Evolutionary conservation across 1,284 basidiomycete species (phyloP).

Genomic region (Trametes versicolor): DNA sequence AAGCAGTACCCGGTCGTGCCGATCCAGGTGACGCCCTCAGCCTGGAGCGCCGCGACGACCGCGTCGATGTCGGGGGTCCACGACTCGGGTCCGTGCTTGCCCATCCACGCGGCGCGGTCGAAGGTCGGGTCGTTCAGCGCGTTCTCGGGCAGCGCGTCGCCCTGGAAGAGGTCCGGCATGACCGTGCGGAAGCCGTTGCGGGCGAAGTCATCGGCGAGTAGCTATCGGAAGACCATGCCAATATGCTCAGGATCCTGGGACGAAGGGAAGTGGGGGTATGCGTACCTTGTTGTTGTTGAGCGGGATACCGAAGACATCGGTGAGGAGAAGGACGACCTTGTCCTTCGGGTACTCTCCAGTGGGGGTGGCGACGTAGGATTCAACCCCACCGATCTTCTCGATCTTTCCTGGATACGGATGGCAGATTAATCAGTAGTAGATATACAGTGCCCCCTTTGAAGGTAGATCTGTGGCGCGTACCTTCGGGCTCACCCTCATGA

Average conservation of each 20-base stretch:
- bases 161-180: slow-evolving; percentile 67
- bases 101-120: slow-evolving; percentile 60
- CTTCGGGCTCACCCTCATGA: slow-evolving; percentile 64
- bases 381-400: slow-evolving; percentile 57
- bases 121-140: slow-evolving; percentile 47
- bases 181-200: slow-evolving; percentile 75
- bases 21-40: slow-evolving; percentile 64
- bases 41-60: slow-evolving; percentile 65
- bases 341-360: slow-evolving; percentile 58
- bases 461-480: slow-evolving; percentile 41
- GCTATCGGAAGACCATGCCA: slow-evolving; percentile 46
- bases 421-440: not conserved
- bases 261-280: too few relatives aligned
- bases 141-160: slow-evolving; percentile 60
- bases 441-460: not conserved
- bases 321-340: slow-evolving; percentile 65
- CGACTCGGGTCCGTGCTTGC: slow-evolving; percentile 53
- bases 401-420: slow-evolving; percentile 48
- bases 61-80: slow-evolving; percentile 65
- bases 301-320: slow-evolving; percentile 75
- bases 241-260: too few relatives aligned
- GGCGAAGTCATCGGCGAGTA: slow-evolving; percentile 79
- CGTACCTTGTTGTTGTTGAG: slow-evolving; percentile 61
- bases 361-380: slow-evolving; percentile 62
- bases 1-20: slow-evolving; percentile 78